Evolutionary conservation across 2,329 filamentous ascomycete genomes (phyloP).

Genomic region (Setomelanomma holmii): DNA sequence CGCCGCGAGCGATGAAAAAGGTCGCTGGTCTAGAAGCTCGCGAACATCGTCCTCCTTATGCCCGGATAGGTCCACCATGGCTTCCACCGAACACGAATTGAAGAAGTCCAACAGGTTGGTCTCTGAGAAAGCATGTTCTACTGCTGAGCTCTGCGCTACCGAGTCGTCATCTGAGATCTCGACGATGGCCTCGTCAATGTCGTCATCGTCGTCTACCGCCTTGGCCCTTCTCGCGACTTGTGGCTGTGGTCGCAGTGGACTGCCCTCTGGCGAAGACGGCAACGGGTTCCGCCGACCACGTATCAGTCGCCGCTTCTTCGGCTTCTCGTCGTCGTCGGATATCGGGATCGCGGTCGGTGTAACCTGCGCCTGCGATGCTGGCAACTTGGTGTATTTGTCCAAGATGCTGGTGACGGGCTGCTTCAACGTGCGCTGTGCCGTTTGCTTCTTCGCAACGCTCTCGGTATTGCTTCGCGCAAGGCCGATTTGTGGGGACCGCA

Average conservation of each 20-base stretch:
- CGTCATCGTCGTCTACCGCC: constrained; percentile 35
- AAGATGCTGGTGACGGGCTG: constrained; percentile 63
- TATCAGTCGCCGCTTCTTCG: constrained; percentile 54
- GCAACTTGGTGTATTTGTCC: constrained; percentile 57
- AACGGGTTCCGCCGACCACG: constrained; percentile 56
- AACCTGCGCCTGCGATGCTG: constrained; percentile 24
- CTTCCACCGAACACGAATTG: constrained; percentile 77
- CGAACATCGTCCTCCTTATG: constrained; percentile 74
- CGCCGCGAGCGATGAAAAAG: constrained; percentile 71
- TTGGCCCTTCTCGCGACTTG: constrained; percentile 16
- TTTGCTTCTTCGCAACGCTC: constrained; percentile 49
- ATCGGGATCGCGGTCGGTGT: constrained; percentile 21
- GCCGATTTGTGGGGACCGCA: constrained; percentile 34
- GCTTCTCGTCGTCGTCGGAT: constrained; percentile 24
- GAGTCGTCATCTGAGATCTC: constrained; percentile 52
- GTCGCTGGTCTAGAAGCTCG: constrained; percentile 74
- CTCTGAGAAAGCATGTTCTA: constrained; percentile 51
- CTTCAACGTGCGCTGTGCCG: constrained; percentile 63
- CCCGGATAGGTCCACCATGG: constrained; percentile 82
- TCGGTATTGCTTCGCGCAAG: constrained; percentile 21
- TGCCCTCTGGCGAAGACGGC: constrained; percentile 27
- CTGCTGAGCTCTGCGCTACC: constrained; percentile 47
- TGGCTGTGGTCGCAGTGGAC: constrained; percentile 27
- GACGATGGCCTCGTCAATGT: constrained; percentile 38
- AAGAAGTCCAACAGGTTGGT: constrained; percentile 76